These are phyloP conservation scores for Populus hybrid DNA, from an alignment of 441 rosid genomes.

Conservation along the genomic window DNA sequence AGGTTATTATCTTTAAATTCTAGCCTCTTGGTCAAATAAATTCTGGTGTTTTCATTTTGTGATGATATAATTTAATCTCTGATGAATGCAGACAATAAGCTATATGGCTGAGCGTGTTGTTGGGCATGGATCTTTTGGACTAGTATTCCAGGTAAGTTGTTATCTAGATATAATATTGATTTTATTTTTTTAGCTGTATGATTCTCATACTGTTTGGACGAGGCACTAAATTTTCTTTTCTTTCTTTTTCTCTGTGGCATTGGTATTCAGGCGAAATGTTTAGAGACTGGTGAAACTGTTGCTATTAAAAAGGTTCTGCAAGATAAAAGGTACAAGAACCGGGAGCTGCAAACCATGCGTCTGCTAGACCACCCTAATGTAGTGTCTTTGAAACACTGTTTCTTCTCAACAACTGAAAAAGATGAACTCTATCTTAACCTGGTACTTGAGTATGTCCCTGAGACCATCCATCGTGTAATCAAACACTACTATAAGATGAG, in stretches of 20 bases:
- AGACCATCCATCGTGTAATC: slow-evolving; percentile 63
- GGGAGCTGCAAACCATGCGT: slow-evolving; percentile 78
- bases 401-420: slow-evolving; percentile 71
- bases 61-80: slow-evolving; percentile 6
- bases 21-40: neutral
- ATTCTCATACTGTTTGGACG: neutral
- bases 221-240: neutral
- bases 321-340: slow-evolving; percentile 73
- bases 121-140: slow-evolving; percentile 72
- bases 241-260: neutral
- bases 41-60: neutral
- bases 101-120: slow-evolving; percentile 81
- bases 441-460: slow-evolving; percentile 78
- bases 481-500: slow-evolving; percentile 67
- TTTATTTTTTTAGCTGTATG: neutral
- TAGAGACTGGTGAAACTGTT: slow-evolving; percentile 74
- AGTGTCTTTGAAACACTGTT: slow-evolving; percentile 79
- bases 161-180: neutral
- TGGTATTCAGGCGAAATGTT: slow-evolving; percentile 55
- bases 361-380: slow-evolving; percentile 71
- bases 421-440: slow-evolving; percentile 72
- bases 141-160: slow-evolving; percentile 59
- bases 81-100: slow-evolving; percentile 56
- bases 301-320: too few species aligned
- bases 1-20: slow-evolving; percentile 5